Percentiles rank a stretch among this genome's conserved stretches.
phyloP scores from a whole-genome alignment of 257 asterid genomes.

The Nicotiana sylvestris region DNA sequence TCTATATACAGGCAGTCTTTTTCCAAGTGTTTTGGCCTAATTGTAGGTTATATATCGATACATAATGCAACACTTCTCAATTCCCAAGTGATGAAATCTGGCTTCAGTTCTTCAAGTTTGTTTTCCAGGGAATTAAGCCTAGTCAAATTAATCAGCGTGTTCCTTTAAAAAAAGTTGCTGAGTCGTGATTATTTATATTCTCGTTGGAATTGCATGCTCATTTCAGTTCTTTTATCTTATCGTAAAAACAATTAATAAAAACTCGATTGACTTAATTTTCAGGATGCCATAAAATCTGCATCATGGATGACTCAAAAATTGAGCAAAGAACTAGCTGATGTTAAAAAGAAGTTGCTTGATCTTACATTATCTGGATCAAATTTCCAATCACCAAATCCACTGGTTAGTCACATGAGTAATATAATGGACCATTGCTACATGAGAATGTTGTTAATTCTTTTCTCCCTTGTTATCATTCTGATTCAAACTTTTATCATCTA shows the following conservation, averaged over 20 bases:
- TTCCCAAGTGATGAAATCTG: too few species aligned
- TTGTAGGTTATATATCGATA: too few species aligned
- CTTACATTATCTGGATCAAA: conserved; percentile 33
- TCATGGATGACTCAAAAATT: conserved; percentile 81
- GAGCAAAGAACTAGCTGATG: conserved; percentile 75
- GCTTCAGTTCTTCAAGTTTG: too few species aligned
- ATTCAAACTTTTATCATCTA: background rate
- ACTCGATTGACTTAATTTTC: conserved; percentile 8
- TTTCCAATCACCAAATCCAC: conserved; percentile 49
- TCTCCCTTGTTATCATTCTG: background rate
- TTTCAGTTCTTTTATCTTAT: background rate
- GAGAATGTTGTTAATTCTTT: too few species aligned
- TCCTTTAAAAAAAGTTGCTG: too few species aligned
- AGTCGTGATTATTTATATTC: background rate
- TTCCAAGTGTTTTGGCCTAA: too few species aligned
- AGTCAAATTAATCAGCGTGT: too few species aligned
- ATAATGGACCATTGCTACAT: too few species aligned
- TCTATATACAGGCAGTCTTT: background rate
- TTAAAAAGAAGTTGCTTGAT: conserved; percentile 75
- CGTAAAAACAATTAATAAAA: background rate
- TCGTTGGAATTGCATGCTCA: background rate
- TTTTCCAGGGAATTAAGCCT: too few species aligned
- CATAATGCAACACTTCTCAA: too few species aligned
- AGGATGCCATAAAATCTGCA: conserved; percentile 88
- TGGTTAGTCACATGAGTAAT: conserved; percentile 22